Evolutionary conservation across 1,139 yeast genomes (phyloP).

Genomic region (Pichia sp.): DNA sequence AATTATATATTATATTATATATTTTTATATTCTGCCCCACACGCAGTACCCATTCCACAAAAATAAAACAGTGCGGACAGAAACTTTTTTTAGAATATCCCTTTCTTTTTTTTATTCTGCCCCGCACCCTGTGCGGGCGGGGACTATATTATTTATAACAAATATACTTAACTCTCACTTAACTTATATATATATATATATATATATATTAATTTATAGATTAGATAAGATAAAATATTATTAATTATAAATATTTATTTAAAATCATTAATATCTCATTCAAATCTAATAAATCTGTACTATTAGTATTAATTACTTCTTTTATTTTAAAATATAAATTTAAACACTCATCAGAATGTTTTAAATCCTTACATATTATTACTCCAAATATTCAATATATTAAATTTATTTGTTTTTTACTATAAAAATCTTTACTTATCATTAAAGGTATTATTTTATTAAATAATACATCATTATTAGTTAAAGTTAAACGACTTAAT

Average conservation of each 20-base stretch:
- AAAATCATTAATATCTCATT: not conserved
- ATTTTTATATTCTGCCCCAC: not conserved
- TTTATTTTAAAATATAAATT: not conserved
- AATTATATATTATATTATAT: not conserved
- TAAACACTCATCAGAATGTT: not conserved
- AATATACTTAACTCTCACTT: too few species aligned
- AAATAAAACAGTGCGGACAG: too few species aligned
- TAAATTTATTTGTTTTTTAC: not conserved
- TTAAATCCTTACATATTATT: not conserved
- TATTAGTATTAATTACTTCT: not conserved
- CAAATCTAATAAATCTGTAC: not conserved
- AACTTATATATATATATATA: not conserved
- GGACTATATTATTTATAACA: too few species aligned
- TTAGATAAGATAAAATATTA: too few species aligned
- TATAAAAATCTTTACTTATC: not conserved
- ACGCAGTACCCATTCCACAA: too few species aligned
- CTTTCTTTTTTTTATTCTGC: too few species aligned
- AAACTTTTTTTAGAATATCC: too few species aligned
- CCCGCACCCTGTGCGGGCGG: too few species aligned
- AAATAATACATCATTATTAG: not conserved
- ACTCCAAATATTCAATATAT: not conserved
- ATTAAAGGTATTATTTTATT: not conserved
- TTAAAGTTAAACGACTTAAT: not conserved
- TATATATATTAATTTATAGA: not conserved
- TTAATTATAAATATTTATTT: not conserved